Evolutionary conservation across 257 asterid species (phyloP).

Genomic region (Sherardia arvensis): DNA sequence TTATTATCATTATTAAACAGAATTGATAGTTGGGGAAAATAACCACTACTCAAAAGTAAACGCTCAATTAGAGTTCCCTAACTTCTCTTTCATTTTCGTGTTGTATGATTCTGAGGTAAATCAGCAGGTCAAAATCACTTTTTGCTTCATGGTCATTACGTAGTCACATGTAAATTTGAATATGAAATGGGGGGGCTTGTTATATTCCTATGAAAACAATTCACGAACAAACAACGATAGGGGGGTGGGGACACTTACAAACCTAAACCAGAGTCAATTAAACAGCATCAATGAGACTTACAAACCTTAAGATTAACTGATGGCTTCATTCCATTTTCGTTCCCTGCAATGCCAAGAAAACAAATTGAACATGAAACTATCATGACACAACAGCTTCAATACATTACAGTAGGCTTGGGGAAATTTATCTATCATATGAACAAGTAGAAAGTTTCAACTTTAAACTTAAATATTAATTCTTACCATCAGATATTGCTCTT

Average conservation of each 20-base stretch:
- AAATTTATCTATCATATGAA: not conserved
- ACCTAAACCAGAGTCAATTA: not conserved
- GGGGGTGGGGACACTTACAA: too few relatives aligned
- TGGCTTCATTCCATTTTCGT: slow-evolving; percentile 14
- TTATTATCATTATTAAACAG: not conserved
- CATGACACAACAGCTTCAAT: not conserved
- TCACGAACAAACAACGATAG: not conserved
- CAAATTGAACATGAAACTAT: not conserved
- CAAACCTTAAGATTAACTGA: slow-evolving; percentile 16
- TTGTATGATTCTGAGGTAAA: not conserved
- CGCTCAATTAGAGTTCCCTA: not conserved
- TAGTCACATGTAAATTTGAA: not conserved
- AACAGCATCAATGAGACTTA: not conserved
- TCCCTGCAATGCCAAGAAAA: slow-evolving; percentile 14
- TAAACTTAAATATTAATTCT: not conserved
- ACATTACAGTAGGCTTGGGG: not conserved
- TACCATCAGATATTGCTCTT: slow-evolving; percentile 17
- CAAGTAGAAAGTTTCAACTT: not conserved
- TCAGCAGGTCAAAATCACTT: not conserved
- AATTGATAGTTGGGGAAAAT: not conserved
- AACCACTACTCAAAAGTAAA: not conserved
- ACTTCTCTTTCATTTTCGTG: not conserved
- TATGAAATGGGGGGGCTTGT: not conserved
- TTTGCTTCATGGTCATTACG: not conserved
- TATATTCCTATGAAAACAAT: not conserved